Conservation (phyloP, 2,329 filamentous ascomycete species). For the Curvularia verruculosa region DNA sequence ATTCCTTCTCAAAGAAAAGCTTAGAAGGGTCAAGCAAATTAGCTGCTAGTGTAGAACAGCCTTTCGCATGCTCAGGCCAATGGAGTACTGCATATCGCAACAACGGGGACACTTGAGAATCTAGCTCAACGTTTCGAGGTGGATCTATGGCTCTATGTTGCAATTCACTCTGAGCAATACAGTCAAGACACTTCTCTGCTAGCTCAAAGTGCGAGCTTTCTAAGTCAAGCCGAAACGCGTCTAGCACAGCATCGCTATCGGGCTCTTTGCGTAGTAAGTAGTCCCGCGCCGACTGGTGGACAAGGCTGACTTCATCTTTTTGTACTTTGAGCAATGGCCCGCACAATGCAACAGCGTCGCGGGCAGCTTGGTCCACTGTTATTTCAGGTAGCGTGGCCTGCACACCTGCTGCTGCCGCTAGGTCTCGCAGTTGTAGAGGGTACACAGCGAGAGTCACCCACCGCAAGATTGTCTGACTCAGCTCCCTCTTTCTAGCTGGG, state of each 20-base stretch:
- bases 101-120: conserved; percentile 3
- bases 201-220: conserved; percentile 13
- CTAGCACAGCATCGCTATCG: conserved; percentile 7
- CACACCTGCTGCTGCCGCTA: conserved; percentile 18
- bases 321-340: conserved; percentile 30
- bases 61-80: conserved; percentile 16
- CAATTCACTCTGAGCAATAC: not conserved
- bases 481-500: conserved; percentile 13
- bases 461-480: conserved; percentile 21
- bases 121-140: not conserved
- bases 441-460: conserved; percentile 9
- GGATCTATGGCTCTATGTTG: not conserved
- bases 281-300: conserved; percentile 42
- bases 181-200: not conserved
- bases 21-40: conserved; percentile 5
- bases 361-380: not conserved
- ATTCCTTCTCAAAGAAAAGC: conserved; percentile 9
- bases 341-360: conserved; percentile 12
- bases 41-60: conserved; percentile 6
- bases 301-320: conserved; percentile 27
- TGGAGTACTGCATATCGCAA: conserved; percentile 9
- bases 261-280: conserved; percentile 27
- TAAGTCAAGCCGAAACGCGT: conserved; percentile 10
- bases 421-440: conserved; percentile 35
- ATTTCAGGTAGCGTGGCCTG: not conserved